Conservation (phyloP, 352 stramenopile species). For the Globisporangium acanthophoron region DNA sequence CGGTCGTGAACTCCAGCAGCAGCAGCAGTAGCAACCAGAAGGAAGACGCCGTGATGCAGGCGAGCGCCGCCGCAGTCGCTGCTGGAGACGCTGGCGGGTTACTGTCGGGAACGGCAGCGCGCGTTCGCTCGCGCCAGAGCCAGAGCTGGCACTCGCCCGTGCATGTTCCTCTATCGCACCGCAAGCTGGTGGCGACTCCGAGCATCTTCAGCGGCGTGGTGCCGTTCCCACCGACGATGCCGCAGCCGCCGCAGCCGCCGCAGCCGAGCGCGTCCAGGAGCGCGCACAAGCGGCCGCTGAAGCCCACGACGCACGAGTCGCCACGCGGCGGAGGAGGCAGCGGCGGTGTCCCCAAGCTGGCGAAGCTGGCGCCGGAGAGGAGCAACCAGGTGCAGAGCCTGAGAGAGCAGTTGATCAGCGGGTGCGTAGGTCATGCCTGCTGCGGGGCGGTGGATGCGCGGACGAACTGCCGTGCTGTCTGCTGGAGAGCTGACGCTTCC, state of each 20-base stretch:
- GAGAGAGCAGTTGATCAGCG: too few species aligned
- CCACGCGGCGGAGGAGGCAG: background rate
- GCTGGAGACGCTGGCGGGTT: too few species aligned
- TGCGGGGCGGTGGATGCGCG: too few species aligned
- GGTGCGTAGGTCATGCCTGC: too few species aligned
- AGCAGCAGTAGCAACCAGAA: slow-evolving; percentile 15
- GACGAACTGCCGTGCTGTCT: too few species aligned
- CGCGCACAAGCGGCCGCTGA: background rate
- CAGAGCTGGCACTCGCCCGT: slow-evolving; percentile 63
- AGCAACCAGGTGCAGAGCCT: too few species aligned
- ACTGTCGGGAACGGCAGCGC: background rate
- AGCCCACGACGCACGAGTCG: background rate
- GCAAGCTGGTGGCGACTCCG: slow-evolving; percentile 50
- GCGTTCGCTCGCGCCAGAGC: background rate
- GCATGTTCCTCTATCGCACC: slow-evolving; percentile 52
- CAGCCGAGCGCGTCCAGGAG: background rate
- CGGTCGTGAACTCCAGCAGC: slow-evolving; percentile 24
- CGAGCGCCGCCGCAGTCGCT: background rate
- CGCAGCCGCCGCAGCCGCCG: slow-evolving; percentile 7
- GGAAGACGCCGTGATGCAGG: slow-evolving; percentile 6
- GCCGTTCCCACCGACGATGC: slow-evolving; percentile 27
- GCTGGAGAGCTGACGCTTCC: too few species aligned
- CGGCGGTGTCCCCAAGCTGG: too few species aligned
- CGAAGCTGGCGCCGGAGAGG: too few species aligned
- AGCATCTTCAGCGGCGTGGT: slow-evolving; percentile 38